Evolutionary conservation across 768 basidiomycete genomes (phyloP), one percentile per base, ranked within the genome.

Genomic region (Punctularia strigosozonata): DNA sequence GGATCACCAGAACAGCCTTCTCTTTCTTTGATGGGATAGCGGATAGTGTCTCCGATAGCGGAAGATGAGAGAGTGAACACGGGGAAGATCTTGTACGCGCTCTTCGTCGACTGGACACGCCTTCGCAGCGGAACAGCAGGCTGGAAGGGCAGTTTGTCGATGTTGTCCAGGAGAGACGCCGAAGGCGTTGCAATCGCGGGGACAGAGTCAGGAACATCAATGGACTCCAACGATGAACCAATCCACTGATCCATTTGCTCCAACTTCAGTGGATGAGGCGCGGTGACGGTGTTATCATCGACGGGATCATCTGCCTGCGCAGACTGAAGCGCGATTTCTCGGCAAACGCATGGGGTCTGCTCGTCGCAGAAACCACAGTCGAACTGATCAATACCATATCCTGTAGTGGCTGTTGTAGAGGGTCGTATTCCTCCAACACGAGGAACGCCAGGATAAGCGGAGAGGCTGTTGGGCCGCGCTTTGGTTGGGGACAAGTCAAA

Each of bases 1-100:
- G 89, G 89, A 51, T 92, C 86, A 10, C 89, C 89, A 14, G 87
- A 83, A 56, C 89, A 92, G 24, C n/a, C n/a, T n/a, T n/a, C n/a
- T n/a, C n/a, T n/a, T n/a, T n/a, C n/a, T n/a, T n/a, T n/a, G n/a
- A n/a, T n/a, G n/a, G n/a, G n/a, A n/a, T n/a, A n/a, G n/a, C n/a
- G n/a, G n/a, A n/a, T n/a, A n/a, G n/a, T n/a, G n/a, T n/a, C 12
- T 34, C 19, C 33, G 33, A 10, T 8, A 13, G 33, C 43, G 19
- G 44, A 42, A 23, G 60, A 47, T 18, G 59, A 48, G 37, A 64
- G 54, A 31, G 52, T 45, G 23, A n/a, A 50, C 31, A 69, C 57
- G 6, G 75, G 69, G 54, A 83, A 84, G 25, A 82, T 58, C 10
- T 71, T 58, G 40, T 69, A 34, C 8, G 10, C 15, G 26, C 26